phyloP scores from a whole-genome alignment of 2,329 filamentous ascomycete genomes.

The Cladosporium sphaerospermum region DNA sequence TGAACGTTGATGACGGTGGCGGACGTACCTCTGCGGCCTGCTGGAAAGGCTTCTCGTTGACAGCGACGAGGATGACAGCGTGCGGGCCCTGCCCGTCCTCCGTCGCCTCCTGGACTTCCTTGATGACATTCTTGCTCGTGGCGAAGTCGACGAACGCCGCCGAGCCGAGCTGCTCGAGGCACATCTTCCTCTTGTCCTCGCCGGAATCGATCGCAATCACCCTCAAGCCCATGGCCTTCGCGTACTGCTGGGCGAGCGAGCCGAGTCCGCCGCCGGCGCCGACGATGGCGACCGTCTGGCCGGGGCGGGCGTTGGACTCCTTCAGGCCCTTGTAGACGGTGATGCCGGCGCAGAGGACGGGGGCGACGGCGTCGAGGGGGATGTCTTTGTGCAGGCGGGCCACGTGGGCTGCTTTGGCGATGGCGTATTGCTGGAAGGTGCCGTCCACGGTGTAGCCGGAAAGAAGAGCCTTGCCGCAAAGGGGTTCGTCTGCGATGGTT shows the following conservation, averaged over 20 bases:
- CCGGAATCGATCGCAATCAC: slow-evolving; percentile 78
- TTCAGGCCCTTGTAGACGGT: slow-evolving; percentile 91
- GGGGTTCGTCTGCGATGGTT: slow-evolving; percentile 60
- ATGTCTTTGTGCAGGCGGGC: slow-evolving; percentile 74
- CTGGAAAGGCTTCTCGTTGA: slow-evolving; percentile 88
- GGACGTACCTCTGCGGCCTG: slow-evolving; percentile 62
- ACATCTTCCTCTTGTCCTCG: slow-evolving; percentile 70
- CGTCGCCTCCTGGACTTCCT: slow-evolving; percentile 76
- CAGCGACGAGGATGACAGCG: slow-evolving; percentile 80
- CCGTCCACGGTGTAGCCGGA: slow-evolving; percentile 93
- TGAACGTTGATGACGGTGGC: background rate
- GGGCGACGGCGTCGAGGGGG: slow-evolving; percentile 68
- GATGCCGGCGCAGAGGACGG: slow-evolving; percentile 77
- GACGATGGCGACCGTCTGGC: slow-evolving; percentile 75
- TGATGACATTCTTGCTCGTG: slow-evolving; percentile 68
- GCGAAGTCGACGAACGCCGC: slow-evolving; percentile 73
- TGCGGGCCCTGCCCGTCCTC: slow-evolving; percentile 77
- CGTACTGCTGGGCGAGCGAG: slow-evolving; percentile 76
- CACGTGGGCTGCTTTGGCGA: slow-evolving; percentile 80
- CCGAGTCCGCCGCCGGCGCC: slow-evolving; percentile 82
- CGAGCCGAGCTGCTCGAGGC: slow-evolving; percentile 61
- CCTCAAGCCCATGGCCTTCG: slow-evolving; percentile 79
- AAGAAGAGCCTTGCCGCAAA: slow-evolving; percentile 67
- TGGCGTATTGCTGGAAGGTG: slow-evolving; percentile 85
- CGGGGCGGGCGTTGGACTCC: slow-evolving; percentile 67